Base-by-base conservation (phyloP, 352 stramenopile genomes). In the Blastocystis sp. region DNA sequence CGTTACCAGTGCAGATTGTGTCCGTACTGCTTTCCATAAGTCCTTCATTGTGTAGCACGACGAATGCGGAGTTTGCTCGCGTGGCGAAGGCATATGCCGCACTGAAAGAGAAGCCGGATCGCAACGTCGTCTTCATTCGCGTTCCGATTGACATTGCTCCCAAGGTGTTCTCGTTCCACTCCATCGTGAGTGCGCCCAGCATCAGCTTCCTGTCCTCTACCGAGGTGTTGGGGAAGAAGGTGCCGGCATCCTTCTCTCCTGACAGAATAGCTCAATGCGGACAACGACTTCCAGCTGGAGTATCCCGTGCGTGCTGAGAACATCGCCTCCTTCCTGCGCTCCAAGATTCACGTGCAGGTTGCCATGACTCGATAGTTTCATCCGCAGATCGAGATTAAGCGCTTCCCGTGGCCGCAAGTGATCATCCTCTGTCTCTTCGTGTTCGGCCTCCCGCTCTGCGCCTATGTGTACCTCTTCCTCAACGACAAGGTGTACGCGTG, bases 401-500 rank as follows among this genome's bases (percentile, higher is more conserved):
- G 77, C 34, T 87, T 87, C 59, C 77, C 77, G 3, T 87, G 77
- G 77, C 59, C 77, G 17, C 77, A 87, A 64, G 77, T 87, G 9
- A 87, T 87, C 43, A 87, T 87, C 61, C 28, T 52, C 2, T 87
- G 59, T 76, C 17, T 87, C 77, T 34, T 34, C 28, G 28, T 34
- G 28, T 34, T 34, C 28, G 28, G 28, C 28, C 28, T 34, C 28
- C 28, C 77, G 23, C 43, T 87, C 2, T n/a, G 7, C 28, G 77
- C 77, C 7, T 87, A 76, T 3, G 1, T 87, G 21, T 87, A 87
- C 56, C 52, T 87, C n/a, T 87, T 87, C 65, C 14, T 28, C 28
- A 62, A 74, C 56, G 34, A 87, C 19, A 53, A 3, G 21, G 65
- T 87, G 38, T 87, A 87, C 38, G 28, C 41, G 19, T 10, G 69